phyloP scores from a whole-genome alignment of 1,284 basidiomycete genomes.

The Sporisorium scitamineum region DNA sequence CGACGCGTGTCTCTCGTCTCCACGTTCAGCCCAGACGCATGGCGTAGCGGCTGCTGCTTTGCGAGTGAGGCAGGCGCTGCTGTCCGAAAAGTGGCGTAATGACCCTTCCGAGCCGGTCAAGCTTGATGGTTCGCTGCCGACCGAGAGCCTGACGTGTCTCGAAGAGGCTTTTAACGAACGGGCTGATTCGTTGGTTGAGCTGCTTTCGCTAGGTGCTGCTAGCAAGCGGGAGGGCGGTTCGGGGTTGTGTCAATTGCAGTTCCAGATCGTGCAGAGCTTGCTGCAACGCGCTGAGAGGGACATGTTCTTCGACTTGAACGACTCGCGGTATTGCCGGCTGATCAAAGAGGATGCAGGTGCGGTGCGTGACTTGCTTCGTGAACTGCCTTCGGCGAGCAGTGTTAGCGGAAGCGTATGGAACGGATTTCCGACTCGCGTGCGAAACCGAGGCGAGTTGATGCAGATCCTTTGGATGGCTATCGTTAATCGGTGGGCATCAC shows the following conservation, averaged over 20 bases:
- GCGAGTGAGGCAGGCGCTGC: conserved; percentile 28
- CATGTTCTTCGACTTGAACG: conserved; percentile 3
- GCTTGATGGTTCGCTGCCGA: conserved; percentile 42
- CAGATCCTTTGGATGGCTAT: conserved; percentile 51
- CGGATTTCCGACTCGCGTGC: conserved; percentile 16
- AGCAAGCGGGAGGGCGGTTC: background rate
- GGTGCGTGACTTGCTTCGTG: conserved; percentile 9
- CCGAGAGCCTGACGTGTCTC: conserved; percentile 31
- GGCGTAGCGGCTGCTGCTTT: conserved; percentile 41
- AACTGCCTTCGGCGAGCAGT: background rate
- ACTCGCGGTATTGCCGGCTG: conserved; percentile 32
- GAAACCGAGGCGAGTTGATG: conserved; percentile 11
- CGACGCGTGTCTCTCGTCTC: conserved; percentile 17
- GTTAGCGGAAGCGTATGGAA: conserved; percentile 10
- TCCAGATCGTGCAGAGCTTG: conserved; percentile 38
- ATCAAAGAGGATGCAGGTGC: conserved; percentile 5
- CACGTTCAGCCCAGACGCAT: background rate
- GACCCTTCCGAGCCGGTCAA: conserved; percentile 41
- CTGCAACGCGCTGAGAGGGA: conserved; percentile 48
- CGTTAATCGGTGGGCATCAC: conserved; percentile 43
- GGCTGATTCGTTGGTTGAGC: conserved; percentile 28
- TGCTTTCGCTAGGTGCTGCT: conserved; percentile 8
- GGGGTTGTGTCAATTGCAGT: conserved; percentile 14
- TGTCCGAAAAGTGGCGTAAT: conserved; percentile 46
- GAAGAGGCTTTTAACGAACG: conserved; percentile 35